Conservation (phyloP, 257 asterid species). For the Penstemon davidsonii region DNA sequence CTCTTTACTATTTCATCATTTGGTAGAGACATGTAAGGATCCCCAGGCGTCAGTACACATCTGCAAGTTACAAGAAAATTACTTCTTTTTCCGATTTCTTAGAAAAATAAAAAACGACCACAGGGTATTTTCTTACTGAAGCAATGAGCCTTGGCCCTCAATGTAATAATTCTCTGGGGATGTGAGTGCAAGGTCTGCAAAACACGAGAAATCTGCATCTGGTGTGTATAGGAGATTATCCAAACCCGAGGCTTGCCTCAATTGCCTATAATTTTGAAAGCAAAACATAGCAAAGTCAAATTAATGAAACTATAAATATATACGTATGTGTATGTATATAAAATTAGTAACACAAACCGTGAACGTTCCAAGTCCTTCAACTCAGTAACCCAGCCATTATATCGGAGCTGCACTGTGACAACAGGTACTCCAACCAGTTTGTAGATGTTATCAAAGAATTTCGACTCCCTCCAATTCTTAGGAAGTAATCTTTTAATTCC, state of each 20-base stretch:
- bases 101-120: too few species aligned
- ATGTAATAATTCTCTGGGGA: conserved; percentile 91
- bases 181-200: conserved; percentile 93
- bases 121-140: conserved; percentile 62
- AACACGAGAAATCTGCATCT: conserved; percentile 98
- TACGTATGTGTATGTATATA: neutral
- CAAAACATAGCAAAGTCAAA: conserved; percentile 19
- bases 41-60: conserved; percentile 98
- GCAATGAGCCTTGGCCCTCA: conserved; percentile 96
- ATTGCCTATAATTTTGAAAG: conserved; percentile 56
- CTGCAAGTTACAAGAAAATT: conserved; percentile 38
- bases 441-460: conserved; percentile 86
- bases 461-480: conserved; percentile 76
- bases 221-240: conserved; percentile 95
- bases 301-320: conserved; percentile 10
- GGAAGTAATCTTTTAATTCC: conserved; percentile 94
- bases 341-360: conserved; percentile 46
- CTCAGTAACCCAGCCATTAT: conserved; percentile 99
- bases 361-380: conserved; percentile 85
- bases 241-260: conserved; percentile 76
- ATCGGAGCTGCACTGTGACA: conserved; percentile 91
- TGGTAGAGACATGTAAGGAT: conserved; percentile 94
- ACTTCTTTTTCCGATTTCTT: too few species aligned
- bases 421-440: conserved; percentile 96
- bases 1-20: conserved; percentile 84